These are phyloP conservation scores for Trichoderma asperellum DNA, from an alignment of 2,329 filamentous ascomycete species.

Conservation along the genomic window DNA sequence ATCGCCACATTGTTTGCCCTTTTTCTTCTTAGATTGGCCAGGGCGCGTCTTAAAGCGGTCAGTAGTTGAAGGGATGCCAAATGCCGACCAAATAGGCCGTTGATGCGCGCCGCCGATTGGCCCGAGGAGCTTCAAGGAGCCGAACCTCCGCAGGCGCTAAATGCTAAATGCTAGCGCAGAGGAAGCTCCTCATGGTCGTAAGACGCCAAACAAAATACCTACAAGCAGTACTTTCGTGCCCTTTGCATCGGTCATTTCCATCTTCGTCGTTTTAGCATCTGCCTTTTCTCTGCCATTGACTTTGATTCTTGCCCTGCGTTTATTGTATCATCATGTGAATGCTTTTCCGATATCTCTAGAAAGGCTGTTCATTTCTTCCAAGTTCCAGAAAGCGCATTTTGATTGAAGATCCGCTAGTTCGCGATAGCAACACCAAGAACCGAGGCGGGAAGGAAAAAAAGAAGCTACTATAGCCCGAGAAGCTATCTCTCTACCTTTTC, in stretches of 20 bases:
- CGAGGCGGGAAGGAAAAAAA: neutral
- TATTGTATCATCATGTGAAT: slow-evolving; percentile 11
- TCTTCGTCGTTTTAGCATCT: neutral
- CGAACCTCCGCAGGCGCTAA: slow-evolving; percentile 2
- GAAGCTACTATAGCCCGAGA: neutral
- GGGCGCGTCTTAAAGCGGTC: slow-evolving; percentile 20
- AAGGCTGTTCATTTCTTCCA: neutral
- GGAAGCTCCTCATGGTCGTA: slow-evolving; percentile 13
- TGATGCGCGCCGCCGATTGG: slow-evolving; percentile 12
- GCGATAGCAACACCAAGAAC: neutral
- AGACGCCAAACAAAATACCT: neutral
- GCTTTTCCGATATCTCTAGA: neutral
- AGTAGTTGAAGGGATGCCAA: slow-evolving; percentile 9
- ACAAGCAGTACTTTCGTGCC: neutral
- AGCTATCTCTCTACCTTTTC: neutral
- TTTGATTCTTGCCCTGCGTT: neutral
- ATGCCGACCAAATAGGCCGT: slow-evolving; percentile 10
- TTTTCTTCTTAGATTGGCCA: neutral
- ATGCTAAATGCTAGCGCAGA: neutral
- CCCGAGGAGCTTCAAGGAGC: neutral
- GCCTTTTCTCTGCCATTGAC: neutral
- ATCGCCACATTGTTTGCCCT: neutral
- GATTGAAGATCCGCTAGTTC: neutral
- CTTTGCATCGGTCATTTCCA: slow-evolving; percentile 3
- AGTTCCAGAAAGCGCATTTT: neutral